Conservation (phyloP, 768 basidiomycete genomes). For the Xerocomellus chrysenteron region DNA sequence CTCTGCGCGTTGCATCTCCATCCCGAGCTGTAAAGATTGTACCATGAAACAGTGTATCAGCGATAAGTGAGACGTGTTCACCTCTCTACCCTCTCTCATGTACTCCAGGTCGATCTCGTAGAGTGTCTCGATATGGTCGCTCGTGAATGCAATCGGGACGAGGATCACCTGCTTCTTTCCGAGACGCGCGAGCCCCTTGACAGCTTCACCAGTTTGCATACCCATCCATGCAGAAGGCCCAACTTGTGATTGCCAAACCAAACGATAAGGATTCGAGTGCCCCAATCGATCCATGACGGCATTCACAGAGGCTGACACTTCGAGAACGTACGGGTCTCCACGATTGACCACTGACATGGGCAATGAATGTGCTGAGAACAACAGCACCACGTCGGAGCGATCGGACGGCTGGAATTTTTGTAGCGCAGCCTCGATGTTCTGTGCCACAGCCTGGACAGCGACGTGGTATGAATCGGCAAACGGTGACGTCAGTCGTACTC, state of each 20-base stretch:
- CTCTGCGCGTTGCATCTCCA: conserved; percentile 84
- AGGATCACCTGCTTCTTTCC: conserved; percentile 77
- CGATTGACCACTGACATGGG: conserved; percentile 99
- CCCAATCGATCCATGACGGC: conserved; percentile 89
- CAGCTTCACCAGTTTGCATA: conserved; percentile 87
- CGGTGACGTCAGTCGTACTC: conserved; percentile 20
- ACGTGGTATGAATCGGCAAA: conserved; percentile 1
- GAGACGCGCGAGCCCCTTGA: conserved; percentile 81
- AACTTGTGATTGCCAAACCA: conserved; percentile 98
- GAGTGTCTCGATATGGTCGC: conserved; percentile 98
- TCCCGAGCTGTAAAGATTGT: conserved; percentile 65
- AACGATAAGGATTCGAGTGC: conserved; percentile 81
- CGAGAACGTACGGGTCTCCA: conserved; percentile 94
- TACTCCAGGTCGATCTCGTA: conserved; percentile 97
- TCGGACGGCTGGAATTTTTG: conserved; percentile 69
- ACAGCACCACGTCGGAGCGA: conserved; percentile 73
- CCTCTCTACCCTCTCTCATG: conserved; percentile 85
- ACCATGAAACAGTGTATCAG: conserved; percentile 8
- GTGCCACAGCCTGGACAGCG: conserved; percentile 73
- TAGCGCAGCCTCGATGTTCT: conserved; percentile 82
- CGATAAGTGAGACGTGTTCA: conserved; percentile 35
- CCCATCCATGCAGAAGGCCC: conserved; percentile 99
- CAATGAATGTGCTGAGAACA: conserved; percentile 97
- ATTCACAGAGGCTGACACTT: conserved; percentile 91
- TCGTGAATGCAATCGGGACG: conserved; percentile 97